Conservation (phyloP, 495 filamentous ascomycete genomes). For the Staphylotrichum longicolle region DNA sequence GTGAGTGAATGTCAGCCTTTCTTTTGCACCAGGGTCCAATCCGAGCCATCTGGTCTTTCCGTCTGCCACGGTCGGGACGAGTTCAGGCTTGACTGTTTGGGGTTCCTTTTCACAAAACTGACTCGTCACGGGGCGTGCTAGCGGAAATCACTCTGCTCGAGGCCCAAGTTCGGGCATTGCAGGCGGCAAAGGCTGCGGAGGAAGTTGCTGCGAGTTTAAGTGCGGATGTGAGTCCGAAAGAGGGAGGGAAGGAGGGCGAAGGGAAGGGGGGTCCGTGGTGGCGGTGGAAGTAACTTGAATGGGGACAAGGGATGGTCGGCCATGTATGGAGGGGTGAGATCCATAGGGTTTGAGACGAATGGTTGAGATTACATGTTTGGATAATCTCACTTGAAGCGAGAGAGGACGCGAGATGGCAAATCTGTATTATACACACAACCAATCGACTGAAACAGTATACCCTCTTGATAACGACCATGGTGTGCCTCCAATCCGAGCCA, state of each 20-base stretch:
- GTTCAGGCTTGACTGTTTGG: neutral
- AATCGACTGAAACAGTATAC: neutral
- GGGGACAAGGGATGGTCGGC: neutral
- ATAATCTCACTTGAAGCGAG: no score
- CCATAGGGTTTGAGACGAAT: no score
- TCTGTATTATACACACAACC: neutral
- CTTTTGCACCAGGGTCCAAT: neutral
- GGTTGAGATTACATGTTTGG: no score
- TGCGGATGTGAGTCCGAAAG: neutral
- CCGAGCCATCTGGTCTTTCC: no score
- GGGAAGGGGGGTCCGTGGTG: conserved; percentile 12
- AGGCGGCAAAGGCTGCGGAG: conserved; percentile 1
- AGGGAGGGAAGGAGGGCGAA: neutral
- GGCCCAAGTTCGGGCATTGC: conserved; percentile 23
- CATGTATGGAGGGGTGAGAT: neutral
- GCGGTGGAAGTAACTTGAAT: conserved; percentile 3
- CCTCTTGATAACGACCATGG: neutral
- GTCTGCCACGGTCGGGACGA: no score
- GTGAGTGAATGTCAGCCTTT: conserved; percentile 26
- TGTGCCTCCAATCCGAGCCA: no score
- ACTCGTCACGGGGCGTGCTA: neutral
- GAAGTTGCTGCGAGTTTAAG: no score
- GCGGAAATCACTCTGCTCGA: conserved; percentile 28
- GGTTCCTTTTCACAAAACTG: neutral
- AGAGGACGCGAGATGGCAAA: neutral